phyloP scores from a whole-genome alignment of 208 protist species.

The Borovskyia barvae region DNA sequence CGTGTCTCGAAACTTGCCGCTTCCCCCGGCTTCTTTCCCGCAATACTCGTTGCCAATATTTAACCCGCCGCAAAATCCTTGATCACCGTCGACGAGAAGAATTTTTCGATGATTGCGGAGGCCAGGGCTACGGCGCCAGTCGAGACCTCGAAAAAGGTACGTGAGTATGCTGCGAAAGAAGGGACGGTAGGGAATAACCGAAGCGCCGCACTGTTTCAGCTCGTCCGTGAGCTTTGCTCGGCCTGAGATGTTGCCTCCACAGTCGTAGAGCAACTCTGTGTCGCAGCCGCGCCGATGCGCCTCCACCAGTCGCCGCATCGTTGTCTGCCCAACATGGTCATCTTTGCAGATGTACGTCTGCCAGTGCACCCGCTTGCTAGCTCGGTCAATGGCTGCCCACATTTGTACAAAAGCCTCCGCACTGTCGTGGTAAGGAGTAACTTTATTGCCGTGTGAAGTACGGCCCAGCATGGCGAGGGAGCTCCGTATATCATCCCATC shows the following conservation, averaged over 20 bases:
- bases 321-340: slow-evolving; percentile 75
- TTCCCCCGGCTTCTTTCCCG: slow-evolving; percentile 57
- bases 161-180: slow-evolving; percentile 69
- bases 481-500: slow-evolving; percentile 70
- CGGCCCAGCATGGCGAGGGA: slow-evolving; percentile 63
- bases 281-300: slow-evolving; percentile 72
- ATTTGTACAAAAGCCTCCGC: slow-evolving; percentile 74
- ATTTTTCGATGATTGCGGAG: slow-evolving; percentile 93
- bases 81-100: slow-evolving; percentile 69
- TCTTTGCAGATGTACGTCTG: slow-evolving; percentile 95
- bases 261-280: slow-evolving; percentile 89
- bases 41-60: slow-evolving; percentile 94
- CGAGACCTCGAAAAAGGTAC: slow-evolving; percentile 74
- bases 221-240: slow-evolving; percentile 62
- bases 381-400: slow-evolving; percentile 86
- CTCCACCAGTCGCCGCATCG: slow-evolving; percentile 62
- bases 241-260: slow-evolving; percentile 88
- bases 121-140: slow-evolving; percentile 76
- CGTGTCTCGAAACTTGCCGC: slow-evolving; percentile 84
- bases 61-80: slow-evolving; percentile 91
- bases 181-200: slow-evolving; percentile 81
- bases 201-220: slow-evolving; percentile 67
- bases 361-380: slow-evolving; percentile 73
- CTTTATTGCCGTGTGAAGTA: slow-evolving; percentile 59
- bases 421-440: slow-evolving; percentile 72